Base-by-base conservation (phyloP, 495 filamentous ascomycete species). In the Penicillium alfredii region DNA sequence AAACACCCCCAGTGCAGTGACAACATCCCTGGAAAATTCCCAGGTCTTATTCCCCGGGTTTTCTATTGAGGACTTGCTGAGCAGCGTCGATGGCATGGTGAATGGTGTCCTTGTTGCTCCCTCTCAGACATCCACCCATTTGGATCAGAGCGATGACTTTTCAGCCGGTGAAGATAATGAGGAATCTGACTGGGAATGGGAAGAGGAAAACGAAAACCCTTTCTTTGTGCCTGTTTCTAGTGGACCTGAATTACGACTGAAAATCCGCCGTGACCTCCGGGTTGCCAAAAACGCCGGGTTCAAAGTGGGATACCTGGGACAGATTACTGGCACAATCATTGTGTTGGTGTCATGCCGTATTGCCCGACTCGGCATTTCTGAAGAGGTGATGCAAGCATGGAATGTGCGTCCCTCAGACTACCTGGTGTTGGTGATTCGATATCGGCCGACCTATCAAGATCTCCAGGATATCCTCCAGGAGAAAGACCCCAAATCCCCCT, bases 321-420 rank as follows among this genome's bases (percentile, higher is more conserved):
- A 65, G 6, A 51, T 76, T 7, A 49, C 66, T 4, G 76, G 70
- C 23, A 69, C 73, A 14, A 47, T 87, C 33, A 81, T 75, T 20
- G 41, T 94, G 5, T 82, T 81, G 0, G 72, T 82, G 7, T 68
- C 70, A 15, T 64, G 60, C 29, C 79, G 78, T 1, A 72, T 87
- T 31, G 60, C 65, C 0, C 83, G 82, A 42, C 71, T 95, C 2
- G 80, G 73, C 2, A 75, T 97, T 17, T 87, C 87, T 2, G 71
- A 83, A 17, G 85, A 89, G 42, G 82, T 77, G 1, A 70, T 83
- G 59, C 71, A 78, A 44, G 82, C 86, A 9, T 97, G 90, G 90
- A 68, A 80, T 33, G 56, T 97, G 11, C 51, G 73, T 9, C 55
- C 64, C 0, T 56, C 63, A 0, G 78, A 93, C 16, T 92, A 92